Percentiles rank a stretch among this genome's conserved stretches.
Evolutionary conservation across 495 filamentous ascomycete genomes (phyloP).

Genomic region (Aspergillus diversus): DNA sequence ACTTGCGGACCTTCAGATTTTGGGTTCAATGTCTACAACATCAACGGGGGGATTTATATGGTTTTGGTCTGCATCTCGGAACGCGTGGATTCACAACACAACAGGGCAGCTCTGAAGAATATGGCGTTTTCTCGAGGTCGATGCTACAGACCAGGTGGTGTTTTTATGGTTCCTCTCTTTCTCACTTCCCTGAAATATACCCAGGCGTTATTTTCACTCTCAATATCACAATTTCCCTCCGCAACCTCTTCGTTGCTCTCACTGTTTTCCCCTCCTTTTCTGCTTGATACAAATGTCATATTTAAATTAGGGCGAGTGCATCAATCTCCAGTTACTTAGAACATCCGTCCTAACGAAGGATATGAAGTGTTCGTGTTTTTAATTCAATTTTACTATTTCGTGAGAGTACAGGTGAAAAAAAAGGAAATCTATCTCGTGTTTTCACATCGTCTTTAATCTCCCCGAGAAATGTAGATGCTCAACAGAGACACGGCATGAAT

Average conservation of each 20-base stretch:
- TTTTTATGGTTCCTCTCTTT: constrained; percentile 24
- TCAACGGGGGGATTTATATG: constrained; percentile 28
- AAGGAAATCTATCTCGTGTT: too few species aligned
- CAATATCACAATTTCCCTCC: constrained; percentile 12
- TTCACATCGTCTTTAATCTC: too few species aligned
- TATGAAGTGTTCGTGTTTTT: too few species aligned
- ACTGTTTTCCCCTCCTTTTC: neutral
- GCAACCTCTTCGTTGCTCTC: constrained; percentile 6
- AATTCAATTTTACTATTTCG: too few species aligned
- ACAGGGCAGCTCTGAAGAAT: constrained; percentile 30
- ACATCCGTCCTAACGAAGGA: too few species aligned
- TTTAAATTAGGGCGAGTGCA: too few species aligned
- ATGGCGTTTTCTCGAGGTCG: constrained; percentile 34
- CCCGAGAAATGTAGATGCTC: too few species aligned
- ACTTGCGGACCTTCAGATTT: constrained; percentile 21
- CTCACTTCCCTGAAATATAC: constrained; percentile 36
- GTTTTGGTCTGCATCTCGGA: constrained; percentile 31
- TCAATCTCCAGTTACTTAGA: too few species aligned
- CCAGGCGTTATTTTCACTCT: constrained; percentile 26
- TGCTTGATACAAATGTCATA: too few species aligned
- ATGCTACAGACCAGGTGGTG: constrained; percentile 32
- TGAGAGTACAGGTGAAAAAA: too few species aligned
- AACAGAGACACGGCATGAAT: too few species aligned
- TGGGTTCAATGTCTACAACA: constrained; percentile 21
- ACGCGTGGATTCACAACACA: constrained; percentile 25